phyloP scores from a whole-genome alignment of 495 filamentous ascomycete genomes.

The Xylaria longipes region DNA sequence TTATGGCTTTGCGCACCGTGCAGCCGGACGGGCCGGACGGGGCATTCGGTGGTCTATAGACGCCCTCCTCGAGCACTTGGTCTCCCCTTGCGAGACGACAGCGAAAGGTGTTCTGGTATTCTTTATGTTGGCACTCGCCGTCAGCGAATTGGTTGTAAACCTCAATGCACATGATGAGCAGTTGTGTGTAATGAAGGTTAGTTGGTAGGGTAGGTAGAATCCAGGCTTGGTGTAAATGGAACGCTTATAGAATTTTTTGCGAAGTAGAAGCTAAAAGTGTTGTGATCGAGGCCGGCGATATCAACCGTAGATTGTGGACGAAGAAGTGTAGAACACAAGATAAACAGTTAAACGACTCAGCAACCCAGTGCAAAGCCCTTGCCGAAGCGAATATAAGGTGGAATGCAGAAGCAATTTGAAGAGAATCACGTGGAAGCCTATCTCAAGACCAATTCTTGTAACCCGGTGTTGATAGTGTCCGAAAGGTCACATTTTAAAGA shows the following conservation, averaged over 20 bases:
- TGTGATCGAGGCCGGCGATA: background rate
- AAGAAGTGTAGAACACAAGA: background rate
- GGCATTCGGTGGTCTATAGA: conserved; percentile 25
- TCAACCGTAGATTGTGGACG: background rate
- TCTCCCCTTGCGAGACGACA: conserved; percentile 29
- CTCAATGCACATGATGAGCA: conserved; percentile 37
- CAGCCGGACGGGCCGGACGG: conserved; percentile 29
- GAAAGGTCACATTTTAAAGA: background rate
- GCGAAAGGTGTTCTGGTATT: conserved; percentile 37
- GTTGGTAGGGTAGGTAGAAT: background rate
- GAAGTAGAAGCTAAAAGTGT: background rate
- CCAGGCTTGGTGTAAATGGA: conserved; percentile 10
- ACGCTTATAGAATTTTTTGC: background rate
- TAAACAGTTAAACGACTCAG: background rate
- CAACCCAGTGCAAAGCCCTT: conserved; percentile 14
- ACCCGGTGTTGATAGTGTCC: background rate
- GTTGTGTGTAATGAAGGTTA: background rate
- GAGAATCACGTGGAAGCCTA: background rate
- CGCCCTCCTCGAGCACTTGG: conserved; percentile 23
- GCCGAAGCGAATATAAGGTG: background rate
- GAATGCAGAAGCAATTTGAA: conserved; percentile 2
- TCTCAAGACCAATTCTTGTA: background rate
- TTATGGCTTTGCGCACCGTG: conserved; percentile 20
- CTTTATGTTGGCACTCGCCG: conserved; percentile 31
- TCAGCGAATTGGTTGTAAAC: conserved; percentile 26